Evolutionary conservation across 2,329 filamentous ascomycete species (phyloP), one percentile per base, ranked within the genome.

Genomic region (Phialophora macrospora): DNA sequence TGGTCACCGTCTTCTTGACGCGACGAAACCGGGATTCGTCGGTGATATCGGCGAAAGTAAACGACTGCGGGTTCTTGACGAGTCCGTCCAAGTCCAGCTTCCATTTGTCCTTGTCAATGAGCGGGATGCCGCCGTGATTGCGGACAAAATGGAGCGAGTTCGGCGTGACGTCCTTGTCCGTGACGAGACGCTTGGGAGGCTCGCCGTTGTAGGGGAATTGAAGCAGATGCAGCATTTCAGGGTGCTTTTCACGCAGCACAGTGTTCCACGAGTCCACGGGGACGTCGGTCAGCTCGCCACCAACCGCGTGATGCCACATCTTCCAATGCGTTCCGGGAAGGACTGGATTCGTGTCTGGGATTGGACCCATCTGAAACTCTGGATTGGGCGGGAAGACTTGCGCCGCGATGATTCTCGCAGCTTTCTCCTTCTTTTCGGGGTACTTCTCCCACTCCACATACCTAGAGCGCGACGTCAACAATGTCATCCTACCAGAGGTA

Each of bases 391-490:
- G 81, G 80, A 73, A 88, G 84, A 64, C 83, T 77, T 86, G 83
- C 57, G 77, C 77, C 22, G 77, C 76, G 7, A 88, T 72, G 52
- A 88, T 83, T 60, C 85, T 80, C 48, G 83, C 81, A 0, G 85
- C 88, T 54, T 82, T 77, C 32, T 79, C 81, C 72, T 88, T 88
- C 75, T 90, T 90, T 57, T 89, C 86, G 0, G 88, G 88, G 62
- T 90, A 88, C 12, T 85, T 82, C 72, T 90, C 88, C 88, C 87
- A 90, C 71, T 90, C 88, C 3, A 91, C 80, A 65, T 89, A 90
- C 8, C 85, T 76, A 49, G 30, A 9, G 17, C 22, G 24, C 22
- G 24, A 17, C 22, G 57, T 65, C 46, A 67, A 49, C 41, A 34
- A 34, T 34, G 32, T 30, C 55, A n/a, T 26, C 24, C 41, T 28